Conservation (phyloP, 192 early-diverging fungal genomes). For the Coemansia aciculifera region DNA sequence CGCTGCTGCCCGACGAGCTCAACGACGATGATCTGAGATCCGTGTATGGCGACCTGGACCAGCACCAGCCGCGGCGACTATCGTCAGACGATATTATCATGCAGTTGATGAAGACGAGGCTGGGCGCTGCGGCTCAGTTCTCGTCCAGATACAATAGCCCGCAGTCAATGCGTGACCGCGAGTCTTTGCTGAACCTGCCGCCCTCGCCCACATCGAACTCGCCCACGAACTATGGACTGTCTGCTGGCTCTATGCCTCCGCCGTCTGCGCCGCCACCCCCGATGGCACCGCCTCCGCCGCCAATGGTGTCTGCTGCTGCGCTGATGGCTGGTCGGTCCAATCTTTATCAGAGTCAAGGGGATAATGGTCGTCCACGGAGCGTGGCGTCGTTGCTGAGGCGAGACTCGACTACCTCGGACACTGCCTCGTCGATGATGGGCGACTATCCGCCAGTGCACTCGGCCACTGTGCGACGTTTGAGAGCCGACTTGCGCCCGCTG, state of each 20-base stretch:
- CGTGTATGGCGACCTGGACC: constrained; percentile 45
- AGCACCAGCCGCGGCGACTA: constrained; percentile 14
- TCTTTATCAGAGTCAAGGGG: background rate
- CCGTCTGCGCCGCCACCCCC: constrained; percentile 25
- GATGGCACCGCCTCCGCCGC: background rate
- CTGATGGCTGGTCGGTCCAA: background rate
- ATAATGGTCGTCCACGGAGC: constrained; percentile 1
- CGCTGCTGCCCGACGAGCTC: constrained; percentile 44
- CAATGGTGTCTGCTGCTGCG: constrained; percentile 1
- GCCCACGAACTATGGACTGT: constrained; percentile 1
- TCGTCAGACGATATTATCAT: constrained; percentile 34
- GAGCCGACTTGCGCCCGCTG: constrained; percentile 24
- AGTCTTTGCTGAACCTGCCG: constrained; percentile 11
- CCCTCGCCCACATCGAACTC: constrained; percentile 14
- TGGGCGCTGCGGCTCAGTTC: constrained; percentile 16
- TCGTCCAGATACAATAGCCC: background rate
- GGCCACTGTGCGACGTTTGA: constrained; percentile 14
- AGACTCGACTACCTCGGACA: background rate
- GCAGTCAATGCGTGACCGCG: background rate
- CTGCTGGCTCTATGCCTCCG: constrained; percentile 8
- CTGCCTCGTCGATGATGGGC: constrained; percentile 6
- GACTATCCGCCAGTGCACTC: background rate
- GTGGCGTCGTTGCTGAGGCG: constrained; percentile 7
- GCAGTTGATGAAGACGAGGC: constrained; percentile 29
- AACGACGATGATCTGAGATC: constrained; percentile 53